phyloP scores from a whole-genome alignment of 2,329 filamentous ascomycete genomes.

The Tolypocladium endophyticum region DNA sequence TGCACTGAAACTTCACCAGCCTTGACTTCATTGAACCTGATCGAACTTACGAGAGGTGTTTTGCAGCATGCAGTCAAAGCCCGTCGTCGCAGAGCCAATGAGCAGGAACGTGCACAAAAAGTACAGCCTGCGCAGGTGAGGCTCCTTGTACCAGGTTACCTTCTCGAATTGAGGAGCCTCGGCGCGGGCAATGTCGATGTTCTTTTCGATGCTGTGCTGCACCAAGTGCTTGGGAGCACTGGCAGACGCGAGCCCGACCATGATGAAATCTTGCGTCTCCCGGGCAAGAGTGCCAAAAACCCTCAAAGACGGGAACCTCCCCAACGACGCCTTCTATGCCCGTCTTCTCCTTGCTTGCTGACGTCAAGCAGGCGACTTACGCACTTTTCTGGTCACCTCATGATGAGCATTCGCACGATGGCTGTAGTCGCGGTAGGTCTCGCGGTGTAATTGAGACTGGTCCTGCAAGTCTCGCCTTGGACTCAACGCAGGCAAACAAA shows the following conservation, averaged over 20 bases:
- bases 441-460: no score
- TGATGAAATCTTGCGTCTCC: neutral
- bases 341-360: neutral
- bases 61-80: constrained; percentile 51
- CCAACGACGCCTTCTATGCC: neutral
- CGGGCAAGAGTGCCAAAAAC: neutral
- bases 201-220: constrained; percentile 9
- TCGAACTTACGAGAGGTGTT: constrained; percentile 35
- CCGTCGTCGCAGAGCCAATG: constrained; percentile 50
- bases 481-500: neutral
- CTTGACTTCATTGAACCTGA: neutral
- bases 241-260: neutral
- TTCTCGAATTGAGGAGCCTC: constrained; percentile 40
- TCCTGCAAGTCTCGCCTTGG: no score
- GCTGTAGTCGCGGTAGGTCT: neutral
- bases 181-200: constrained; percentile 27
- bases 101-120: constrained; percentile 41
- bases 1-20: neutral
- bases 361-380: neutral
- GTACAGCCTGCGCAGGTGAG: constrained; percentile 46
- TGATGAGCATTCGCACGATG: neutral
- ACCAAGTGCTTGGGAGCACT: constrained; percentile 5
- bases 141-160: constrained; percentile 46
- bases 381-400: neutral
- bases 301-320: neutral